Conservation (phyloP, 768 basidiomycete species). For the Lactarius akahatsu region DNA sequence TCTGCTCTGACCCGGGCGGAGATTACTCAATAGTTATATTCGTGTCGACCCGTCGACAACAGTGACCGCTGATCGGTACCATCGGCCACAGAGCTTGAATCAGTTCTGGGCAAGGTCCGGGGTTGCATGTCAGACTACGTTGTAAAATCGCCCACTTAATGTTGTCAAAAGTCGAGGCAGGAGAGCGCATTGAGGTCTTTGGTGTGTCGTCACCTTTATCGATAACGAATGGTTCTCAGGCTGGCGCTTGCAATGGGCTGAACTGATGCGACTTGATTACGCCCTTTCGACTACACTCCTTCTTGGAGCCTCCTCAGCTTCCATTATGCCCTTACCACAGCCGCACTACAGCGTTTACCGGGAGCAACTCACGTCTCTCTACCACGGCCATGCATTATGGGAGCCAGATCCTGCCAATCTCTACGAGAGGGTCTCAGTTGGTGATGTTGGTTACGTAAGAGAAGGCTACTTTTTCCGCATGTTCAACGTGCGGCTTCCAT, state of each 20-base stretch:
- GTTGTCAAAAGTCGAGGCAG: background rate
- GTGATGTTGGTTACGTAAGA: constrained; percentile 30
- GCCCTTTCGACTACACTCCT: background rate
- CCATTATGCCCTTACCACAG: constrained; percentile 14
- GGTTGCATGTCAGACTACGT: background rate
- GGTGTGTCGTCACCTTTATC: background rate
- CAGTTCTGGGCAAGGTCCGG: no score
- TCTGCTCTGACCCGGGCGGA: no score
- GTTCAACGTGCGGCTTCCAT: constrained; percentile 26
- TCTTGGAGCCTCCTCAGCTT: background rate
- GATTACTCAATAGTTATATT: no score
- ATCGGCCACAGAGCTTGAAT: background rate
- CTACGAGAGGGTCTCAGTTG: constrained; percentile 27
- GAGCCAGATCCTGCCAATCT: constrained; percentile 28
- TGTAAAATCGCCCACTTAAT: background rate
- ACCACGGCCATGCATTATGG: constrained; percentile 29
- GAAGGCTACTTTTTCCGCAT: constrained; percentile 27
- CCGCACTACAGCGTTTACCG: constrained; percentile 25
- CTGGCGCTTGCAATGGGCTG: background rate
- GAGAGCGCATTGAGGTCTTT: background rate
- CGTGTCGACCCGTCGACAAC: no score
- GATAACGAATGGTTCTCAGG: background rate
- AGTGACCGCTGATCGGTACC: background rate
- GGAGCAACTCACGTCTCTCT: constrained; percentile 27
- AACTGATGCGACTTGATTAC: background rate